A percentile compares a stretch with the other conserved stretches of the same genome.
Evolutionary conservation across 352 stramenopile genomes (phyloP).

Genomic region (Globisporangium uncinulatum): DNA sequence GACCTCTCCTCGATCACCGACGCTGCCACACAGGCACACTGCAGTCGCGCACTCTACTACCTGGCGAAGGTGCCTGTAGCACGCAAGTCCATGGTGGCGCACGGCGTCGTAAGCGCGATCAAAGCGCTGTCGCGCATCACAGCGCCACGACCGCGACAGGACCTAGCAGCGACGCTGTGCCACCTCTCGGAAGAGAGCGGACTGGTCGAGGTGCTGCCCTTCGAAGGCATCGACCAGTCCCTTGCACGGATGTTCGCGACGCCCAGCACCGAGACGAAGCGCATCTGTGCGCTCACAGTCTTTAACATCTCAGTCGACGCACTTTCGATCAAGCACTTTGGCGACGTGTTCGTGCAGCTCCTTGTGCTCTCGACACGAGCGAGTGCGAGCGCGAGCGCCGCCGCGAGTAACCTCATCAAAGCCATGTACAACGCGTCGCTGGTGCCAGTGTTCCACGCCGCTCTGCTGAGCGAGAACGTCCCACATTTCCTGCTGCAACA

Average conservation of each 20-base stretch:
- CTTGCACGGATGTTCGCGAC: conserved; percentile 41
- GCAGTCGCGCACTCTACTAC: conserved; percentile 64
- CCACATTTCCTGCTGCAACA: conserved; percentile 50
- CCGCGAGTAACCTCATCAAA: conserved; percentile 52
- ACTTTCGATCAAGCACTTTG: conserved; percentile 53
- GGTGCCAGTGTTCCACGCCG: conserved; percentile 43
- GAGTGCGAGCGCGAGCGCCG: conserved; percentile 7
- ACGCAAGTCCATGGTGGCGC: conserved; percentile 48
- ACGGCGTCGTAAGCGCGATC: conserved; percentile 40
- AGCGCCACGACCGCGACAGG: conserved; percentile 27
- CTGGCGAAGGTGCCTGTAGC: conserved; percentile 33
- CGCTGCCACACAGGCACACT: conserved; percentile 46
- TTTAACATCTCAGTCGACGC: conserved; percentile 69
- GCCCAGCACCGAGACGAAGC: conserved; percentile 51
- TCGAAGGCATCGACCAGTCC: conserved; percentile 64
- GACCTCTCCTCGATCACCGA: conserved; percentile 39
- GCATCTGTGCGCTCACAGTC: conserved; percentile 56
- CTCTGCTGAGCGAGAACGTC: conserved; percentile 59
- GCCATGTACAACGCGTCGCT: conserved; percentile 67
- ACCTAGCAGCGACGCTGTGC: conserved; percentile 60
- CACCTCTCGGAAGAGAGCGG: conserved; percentile 59
- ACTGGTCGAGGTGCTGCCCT: conserved; percentile 50
- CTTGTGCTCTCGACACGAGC: conserved; percentile 26
- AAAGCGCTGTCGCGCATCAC: conserved; percentile 39
- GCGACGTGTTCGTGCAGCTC: conserved; percentile 56